Base-by-base conservation (phyloP, 331 rosid species). In the Acacia pycnantha region DNA sequence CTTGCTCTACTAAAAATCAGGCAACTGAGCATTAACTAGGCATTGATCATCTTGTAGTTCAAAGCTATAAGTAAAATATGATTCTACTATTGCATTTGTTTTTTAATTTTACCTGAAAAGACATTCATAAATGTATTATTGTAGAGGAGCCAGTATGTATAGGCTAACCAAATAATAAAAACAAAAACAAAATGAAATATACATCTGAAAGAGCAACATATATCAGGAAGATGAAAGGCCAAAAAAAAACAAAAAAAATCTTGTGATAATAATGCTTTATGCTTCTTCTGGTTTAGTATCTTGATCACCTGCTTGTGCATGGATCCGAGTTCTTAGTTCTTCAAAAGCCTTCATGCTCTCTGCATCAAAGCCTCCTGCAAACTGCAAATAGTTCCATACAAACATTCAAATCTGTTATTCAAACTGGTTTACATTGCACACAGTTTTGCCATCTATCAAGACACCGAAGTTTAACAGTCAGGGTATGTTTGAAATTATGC, bases 291-390 rank as follows among this genome's bases (percentile, higher is more conserved):
- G 86, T 67, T 82, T 82, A 54, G 69, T 88, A 70, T 89, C 91
- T n/a, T 77, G 46, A 43, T 76, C 87, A 58, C 79, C 83, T 47
- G 73, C 68, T 81, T 82, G 84, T 75, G 86, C 11, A 50, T 62
- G 62, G 75, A 88, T 84, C 9, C 89, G 94, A 82, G 89, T 88
- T 83, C 97, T 86, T 51, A 92, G 91, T 84, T 92, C 97, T 89
- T 94, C 98, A 27, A 94, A 94, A 56, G 93, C 95, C 86, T 90
- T 92, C 97, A 94, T 94, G 88, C 96, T 94, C 80, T 92, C 94
- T 70, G 92, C 89, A 62, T 92, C 98, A 50, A 92, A 94, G 71
- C 98, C 98, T 74, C 97, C 98, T 0, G 98, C 97, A 85, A 94
- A 94, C 98, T 94, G 92, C 50, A 81, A 79, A 90, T 48, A 77